Evolutionary conservation across 371 early-diverging fungal genomes (phyloP).

Genomic region (Saksenaea oblongispora): DNA sequence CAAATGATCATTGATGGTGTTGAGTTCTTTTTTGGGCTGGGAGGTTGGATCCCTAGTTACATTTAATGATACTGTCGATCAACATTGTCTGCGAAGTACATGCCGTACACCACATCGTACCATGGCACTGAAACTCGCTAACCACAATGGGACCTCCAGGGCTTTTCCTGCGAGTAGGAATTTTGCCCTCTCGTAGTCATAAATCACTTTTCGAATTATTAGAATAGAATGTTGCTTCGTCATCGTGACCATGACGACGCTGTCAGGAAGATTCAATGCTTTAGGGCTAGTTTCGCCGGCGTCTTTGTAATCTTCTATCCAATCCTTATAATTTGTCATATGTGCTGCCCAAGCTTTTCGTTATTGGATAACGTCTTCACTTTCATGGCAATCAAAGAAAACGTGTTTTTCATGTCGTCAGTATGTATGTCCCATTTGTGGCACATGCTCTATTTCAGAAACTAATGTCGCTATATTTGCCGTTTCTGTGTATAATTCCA

Average conservation of each 20-base stretch:
- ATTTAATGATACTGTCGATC: too few relatives aligned
- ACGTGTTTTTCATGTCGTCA: slow-evolving; percentile 5
- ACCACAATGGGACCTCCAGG: slow-evolving; percentile 9
- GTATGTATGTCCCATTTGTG: slow-evolving; percentile 9
- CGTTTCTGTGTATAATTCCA: too few relatives aligned
- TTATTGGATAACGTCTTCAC: slow-evolving; percentile 9
- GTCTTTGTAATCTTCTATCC: slow-evolving; percentile 4
- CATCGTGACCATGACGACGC: slow-evolving; percentile 8
- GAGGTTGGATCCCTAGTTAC: too few relatives aligned
- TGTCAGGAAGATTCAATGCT: not conserved
- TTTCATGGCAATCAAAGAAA: slow-evolving; percentile 14
- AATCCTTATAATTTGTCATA: not conserved
- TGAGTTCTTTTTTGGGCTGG: too few relatives aligned
- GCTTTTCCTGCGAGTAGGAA: slow-evolving; percentile 2
- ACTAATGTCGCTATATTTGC: too few relatives aligned
- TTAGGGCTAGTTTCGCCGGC: not conserved
- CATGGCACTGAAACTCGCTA: slow-evolving; percentile 15
- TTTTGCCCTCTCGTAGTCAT: slow-evolving; percentile 6
- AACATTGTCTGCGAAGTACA: too few relatives aligned
- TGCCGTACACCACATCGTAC: slow-evolving; percentile 2
- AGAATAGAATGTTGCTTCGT: slow-evolving; percentile 16
- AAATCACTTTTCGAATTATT: slow-evolving; percentile 6
- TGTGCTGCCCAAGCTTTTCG: slow-evolving; percentile 3
- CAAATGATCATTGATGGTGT: too few relatives aligned
- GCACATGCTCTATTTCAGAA: too few relatives aligned